These are phyloP conservation scores for Penicillium manginii DNA, from an alignment of 495 filamentous ascomycete species.

Conservation along the genomic window DNA sequence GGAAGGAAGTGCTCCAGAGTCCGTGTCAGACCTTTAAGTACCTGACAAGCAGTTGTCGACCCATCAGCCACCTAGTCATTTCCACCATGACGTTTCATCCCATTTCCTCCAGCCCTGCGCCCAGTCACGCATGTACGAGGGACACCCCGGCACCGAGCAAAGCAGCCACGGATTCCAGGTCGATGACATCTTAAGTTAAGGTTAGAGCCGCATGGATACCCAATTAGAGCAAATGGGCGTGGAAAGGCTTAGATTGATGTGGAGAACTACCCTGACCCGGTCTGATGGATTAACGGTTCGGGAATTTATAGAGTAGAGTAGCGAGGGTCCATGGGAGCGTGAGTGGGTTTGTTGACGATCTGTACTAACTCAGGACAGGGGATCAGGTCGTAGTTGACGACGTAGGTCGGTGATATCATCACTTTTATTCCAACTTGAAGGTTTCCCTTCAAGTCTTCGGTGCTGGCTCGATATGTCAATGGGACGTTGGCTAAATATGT, in stretches of 20 bases:
- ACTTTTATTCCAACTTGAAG: background rate
- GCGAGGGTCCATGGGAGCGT: background rate
- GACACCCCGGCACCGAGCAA: too few species aligned
- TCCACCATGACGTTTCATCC: background rate
- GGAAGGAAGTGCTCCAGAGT: background rate
- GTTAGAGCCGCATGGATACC: background rate
- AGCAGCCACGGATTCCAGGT: background rate
- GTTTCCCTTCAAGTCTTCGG: background rate
- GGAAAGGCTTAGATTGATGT: slow-evolving; percentile 15
- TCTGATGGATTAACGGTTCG: too few species aligned
- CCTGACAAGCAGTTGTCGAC: background rate
- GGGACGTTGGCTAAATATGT: background rate
- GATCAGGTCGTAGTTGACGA: background rate
- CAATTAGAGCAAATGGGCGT: too few species aligned
- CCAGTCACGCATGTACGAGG: background rate
- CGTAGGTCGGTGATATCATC: slow-evolving; percentile 10
- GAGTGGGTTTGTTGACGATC: slow-evolving; percentile 5
- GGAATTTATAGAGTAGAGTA: too few species aligned
- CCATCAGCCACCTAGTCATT: background rate
- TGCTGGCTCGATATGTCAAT: background rate
- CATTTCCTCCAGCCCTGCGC: background rate
- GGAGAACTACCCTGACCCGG: slow-evolving; percentile 8
- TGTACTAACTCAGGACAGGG: background rate
- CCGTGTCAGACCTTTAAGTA: background rate
- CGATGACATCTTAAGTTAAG: background rate